Evolutionary conservation across 2,329 filamentous ascomycete species (phyloP).

Genomic region (Fusarium austroafricanum): DNA sequence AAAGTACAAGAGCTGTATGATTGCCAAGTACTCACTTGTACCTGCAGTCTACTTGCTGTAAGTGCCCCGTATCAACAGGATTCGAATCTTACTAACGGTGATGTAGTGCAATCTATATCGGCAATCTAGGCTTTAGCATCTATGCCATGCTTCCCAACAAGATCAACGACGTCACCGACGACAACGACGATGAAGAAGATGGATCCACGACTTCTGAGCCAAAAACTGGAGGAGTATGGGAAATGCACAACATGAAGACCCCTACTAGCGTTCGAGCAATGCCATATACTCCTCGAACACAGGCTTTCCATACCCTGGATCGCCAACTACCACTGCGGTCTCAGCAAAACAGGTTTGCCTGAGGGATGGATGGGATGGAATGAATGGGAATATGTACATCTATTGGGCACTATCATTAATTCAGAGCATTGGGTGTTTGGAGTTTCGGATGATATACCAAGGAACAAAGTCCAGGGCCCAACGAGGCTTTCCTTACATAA

Average conservation of each 20-base stretch:
- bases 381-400: neutral
- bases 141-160: constrained; percentile 69
- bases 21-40: constrained; percentile 76
- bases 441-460: constrained; percentile 39
- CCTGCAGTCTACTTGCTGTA: constrained; percentile 76
- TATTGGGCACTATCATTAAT: constrained; percentile 25
- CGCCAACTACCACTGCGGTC: constrained; percentile 65
- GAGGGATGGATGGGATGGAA: neutral
- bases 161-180: constrained; percentile 59
- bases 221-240: constrained; percentile 63
- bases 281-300: constrained; percentile 73
- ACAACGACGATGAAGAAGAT: constrained; percentile 59
- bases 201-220: constrained; percentile 48
- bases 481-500: constrained; percentile 8
- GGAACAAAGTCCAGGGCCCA: constrained; percentile 20
- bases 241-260: constrained; percentile 65
- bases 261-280: constrained; percentile 50
- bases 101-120: constrained; percentile 67
- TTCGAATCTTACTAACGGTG: neutral
- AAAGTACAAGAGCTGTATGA: constrained; percentile 69
- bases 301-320: constrained; percentile 74
- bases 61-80: constrained; percentile 49
- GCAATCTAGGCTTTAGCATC: constrained; percentile 68
- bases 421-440: constrained; percentile 33
- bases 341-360: constrained; percentile 43